A percentile compares a stretch with the other conserved stretches of the same genome.
These are phyloP conservation scores for Lecanicillium sp. DNA, from an alignment of 2,329 filamentous ascomycete genomes.

Conservation along the genomic window DNA sequence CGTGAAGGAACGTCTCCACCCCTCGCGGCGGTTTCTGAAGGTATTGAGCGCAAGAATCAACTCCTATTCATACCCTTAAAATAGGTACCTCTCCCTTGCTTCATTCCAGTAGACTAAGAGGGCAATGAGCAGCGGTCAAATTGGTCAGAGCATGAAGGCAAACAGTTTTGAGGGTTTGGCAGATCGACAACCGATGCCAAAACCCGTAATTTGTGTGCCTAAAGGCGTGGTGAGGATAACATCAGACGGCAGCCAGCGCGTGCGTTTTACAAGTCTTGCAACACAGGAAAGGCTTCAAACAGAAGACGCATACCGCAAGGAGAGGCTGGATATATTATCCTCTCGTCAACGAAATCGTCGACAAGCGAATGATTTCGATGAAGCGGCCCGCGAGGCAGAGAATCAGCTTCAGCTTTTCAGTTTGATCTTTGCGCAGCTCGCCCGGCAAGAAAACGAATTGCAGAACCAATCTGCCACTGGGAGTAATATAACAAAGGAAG, in stretches of 20 bases:
- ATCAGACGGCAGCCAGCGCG: background rate
- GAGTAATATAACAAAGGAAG: background rate
- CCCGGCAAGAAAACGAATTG: background rate
- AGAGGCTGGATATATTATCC: conserved; percentile 3
- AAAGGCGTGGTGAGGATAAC: conserved; percentile 4
- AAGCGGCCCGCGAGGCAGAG: background rate
- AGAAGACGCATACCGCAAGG: conserved; percentile 7
- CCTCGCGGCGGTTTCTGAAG: background rate
- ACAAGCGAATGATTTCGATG: background rate
- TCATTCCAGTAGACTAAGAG: background rate
- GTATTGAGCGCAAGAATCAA: background rate
- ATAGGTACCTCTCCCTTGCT: background rate
- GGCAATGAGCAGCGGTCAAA: background rate
- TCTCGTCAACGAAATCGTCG: background rate
- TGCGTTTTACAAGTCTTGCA: background rate
- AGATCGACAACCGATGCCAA: background rate
- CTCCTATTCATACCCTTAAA: background rate
- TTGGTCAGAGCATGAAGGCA: background rate
- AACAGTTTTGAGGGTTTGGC: background rate
- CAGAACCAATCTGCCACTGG: background rate
- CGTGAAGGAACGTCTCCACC: too few species aligned
- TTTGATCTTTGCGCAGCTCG: conserved; percentile 2
- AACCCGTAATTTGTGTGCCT: background rate
- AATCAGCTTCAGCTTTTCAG: conserved; percentile 1
- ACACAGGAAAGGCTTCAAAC: background rate